These are phyloP conservation scores for Pythium myriotylum DNA, from an alignment of 352 stramenopile genomes.

Conservation along the genomic window DNA sequence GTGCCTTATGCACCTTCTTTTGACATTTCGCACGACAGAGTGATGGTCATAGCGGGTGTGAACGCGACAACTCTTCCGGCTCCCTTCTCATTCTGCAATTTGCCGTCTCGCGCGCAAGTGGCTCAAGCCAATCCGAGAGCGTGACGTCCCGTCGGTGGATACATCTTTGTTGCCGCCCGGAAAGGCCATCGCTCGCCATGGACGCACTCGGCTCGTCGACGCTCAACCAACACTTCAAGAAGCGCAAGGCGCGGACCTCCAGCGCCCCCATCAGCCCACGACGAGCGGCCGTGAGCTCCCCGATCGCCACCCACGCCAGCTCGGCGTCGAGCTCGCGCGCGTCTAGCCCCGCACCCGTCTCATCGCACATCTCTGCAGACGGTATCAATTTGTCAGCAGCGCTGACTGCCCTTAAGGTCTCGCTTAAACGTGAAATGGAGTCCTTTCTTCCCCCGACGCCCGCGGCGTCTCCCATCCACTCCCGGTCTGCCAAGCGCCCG, in stretches of 20 bases:
- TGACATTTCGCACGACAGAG: conserved; percentile 12
- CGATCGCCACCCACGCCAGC: background rate
- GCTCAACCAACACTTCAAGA: conserved; percentile 72
- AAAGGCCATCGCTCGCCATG: too few species aligned
- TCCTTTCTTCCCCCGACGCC: conserved; percentile 74
- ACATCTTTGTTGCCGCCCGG: background rate
- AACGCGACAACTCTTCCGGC: conserved; percentile 30
- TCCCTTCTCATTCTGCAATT: conserved; percentile 36
- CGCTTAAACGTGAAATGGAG: conserved; percentile 71
- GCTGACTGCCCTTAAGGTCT: conserved; percentile 73
- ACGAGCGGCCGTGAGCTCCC: conserved; percentile 1
- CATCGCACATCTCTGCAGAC: conserved; percentile 28
- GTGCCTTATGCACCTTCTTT: background rate
- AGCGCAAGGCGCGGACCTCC: conserved; percentile 59
- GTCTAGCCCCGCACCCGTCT: conserved; percentile 11
- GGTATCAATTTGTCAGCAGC: conserved; percentile 55
- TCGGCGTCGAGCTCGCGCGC: conserved; percentile 8
- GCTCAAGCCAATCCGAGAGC: conserved; percentile 6
- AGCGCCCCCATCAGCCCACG: conserved; percentile 20
- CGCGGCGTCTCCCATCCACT: conserved; percentile 60
- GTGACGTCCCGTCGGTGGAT: too few species aligned
- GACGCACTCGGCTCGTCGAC: conserved; percentile 17
- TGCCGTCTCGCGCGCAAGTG: conserved; percentile 32
- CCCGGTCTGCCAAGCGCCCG: conserved; percentile 51
- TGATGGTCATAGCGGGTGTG: conserved; percentile 18